Evolutionary conservation across 148 eudicot species (phyloP).

Genomic region (Diospyros lotus): DNA sequence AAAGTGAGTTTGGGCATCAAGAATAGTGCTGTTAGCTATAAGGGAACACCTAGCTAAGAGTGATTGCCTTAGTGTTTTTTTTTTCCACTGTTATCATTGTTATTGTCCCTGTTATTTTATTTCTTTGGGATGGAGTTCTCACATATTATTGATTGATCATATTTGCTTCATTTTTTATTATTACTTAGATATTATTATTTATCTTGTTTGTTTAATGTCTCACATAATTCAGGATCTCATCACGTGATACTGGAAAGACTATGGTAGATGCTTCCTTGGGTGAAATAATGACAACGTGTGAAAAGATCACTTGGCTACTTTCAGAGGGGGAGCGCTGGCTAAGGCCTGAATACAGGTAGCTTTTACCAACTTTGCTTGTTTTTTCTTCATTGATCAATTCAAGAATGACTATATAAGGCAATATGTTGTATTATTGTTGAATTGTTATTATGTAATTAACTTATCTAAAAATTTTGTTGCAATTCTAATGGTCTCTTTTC

Average conservation of each 20-base stretch:
- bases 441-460: not conserved
- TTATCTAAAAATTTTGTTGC: not conserved
- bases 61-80: too few relatives aligned
- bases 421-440: not conserved
- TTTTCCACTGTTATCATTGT: not conserved
- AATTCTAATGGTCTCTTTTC: not conserved
- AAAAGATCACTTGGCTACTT: constrained; percentile 93
- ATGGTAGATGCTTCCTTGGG: constrained; percentile 99
- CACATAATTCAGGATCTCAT: constrained; percentile 57
- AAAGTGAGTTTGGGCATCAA: not conserved
- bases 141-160: constrained; percentile 7
- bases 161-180: not conserved
- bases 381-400: not conserved
- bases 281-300: constrained; percentile 99
- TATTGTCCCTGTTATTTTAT: not conserved
- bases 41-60: not conserved
- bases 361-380: not conserved
- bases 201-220: not conserved
- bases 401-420: not conserved
- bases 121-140: not conserved
- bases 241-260: constrained; percentile 99
- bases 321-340: constrained; percentile 98
- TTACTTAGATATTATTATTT: not conserved
- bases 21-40: not conserved
- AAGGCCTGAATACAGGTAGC: constrained; percentile 91